Evolutionary conservation across 768 basidiomycete genomes (phyloP).

Genomic region (Melanogaster broomeanus): DNA sequence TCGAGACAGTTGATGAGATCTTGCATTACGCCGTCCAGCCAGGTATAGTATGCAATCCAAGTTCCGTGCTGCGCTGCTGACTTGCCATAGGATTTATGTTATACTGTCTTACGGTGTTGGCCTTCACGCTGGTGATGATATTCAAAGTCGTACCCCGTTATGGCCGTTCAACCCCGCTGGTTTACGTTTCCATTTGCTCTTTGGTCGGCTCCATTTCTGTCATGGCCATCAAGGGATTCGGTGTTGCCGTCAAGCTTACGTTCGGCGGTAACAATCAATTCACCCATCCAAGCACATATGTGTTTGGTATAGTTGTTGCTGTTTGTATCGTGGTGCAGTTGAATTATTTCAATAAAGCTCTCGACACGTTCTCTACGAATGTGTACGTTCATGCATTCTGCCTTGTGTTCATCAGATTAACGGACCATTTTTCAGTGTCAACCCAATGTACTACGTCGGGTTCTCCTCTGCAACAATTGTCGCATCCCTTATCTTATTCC

Average conservation of each 20-base stretch:
- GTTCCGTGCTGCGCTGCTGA: slow-evolving; percentile 8
- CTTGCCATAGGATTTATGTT: slow-evolving; percentile 75
- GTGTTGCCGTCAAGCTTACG: slow-evolving; percentile 94
- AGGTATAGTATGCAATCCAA: slow-evolving; percentile 48
- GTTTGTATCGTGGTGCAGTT: slow-evolving; percentile 90
- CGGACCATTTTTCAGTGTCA: slow-evolving; percentile 59
- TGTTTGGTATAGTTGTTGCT: slow-evolving; percentile 82
- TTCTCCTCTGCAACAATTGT: slow-evolving; percentile 93
- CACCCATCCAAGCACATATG: slow-evolving; percentile 92
- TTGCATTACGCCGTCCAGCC: slow-evolving; percentile 91
- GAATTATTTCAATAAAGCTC: slow-evolving; percentile 98
- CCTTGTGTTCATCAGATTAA: not conserved
- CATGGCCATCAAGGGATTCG: slow-evolving; percentile 99
- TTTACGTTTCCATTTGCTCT: slow-evolving; percentile 97
- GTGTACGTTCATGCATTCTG: slow-evolving; percentile 60
- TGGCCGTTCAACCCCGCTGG: slow-evolving; percentile 84
- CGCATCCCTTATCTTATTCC: slow-evolving; percentile 94
- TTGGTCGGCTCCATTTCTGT: slow-evolving; percentile 95
- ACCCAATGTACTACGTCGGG: slow-evolving; percentile 97
- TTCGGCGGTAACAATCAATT: slow-evolving; percentile 94
- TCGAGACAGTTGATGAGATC: slow-evolving; percentile 93
- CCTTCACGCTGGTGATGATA: slow-evolving; percentile 85
- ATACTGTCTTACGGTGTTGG: slow-evolving; percentile 84
- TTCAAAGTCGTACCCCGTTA: slow-evolving; percentile 81
- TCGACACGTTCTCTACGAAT: slow-evolving; percentile 96